A percentile compares a stretch with the other conserved stretches of the same genome.
Evolutionary conservation across 2,329 filamentous ascomycete species (phyloP).

Genomic region (Zymoseptoria tritici): DNA sequence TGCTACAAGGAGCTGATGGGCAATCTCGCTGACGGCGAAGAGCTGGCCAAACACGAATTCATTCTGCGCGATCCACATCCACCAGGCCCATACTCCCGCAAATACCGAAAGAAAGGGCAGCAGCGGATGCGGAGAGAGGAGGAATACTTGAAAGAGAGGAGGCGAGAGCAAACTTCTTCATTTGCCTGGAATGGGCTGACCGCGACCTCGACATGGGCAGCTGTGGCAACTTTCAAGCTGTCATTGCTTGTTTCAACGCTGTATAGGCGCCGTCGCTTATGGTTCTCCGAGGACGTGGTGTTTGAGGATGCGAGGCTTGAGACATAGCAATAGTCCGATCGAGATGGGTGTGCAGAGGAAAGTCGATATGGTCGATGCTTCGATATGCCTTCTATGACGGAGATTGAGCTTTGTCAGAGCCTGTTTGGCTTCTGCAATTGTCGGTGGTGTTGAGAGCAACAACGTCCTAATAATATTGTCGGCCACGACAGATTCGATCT

Average conservation of each 20-base stretch:
- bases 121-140: neutral
- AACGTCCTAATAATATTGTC: neutral
- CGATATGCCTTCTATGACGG: neutral
- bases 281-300: neutral
- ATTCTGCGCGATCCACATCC: neutral
- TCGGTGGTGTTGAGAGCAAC: neutral
- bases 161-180: neutral
- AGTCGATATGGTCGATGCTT: neutral
- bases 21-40: neutral
- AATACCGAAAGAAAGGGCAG: neutral
- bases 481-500: neutral
- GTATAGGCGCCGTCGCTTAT: neutral
- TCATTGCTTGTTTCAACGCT: conserved; percentile 2
- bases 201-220: conserved; percentile 1
- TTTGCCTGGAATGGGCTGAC: conserved; percentile 3
- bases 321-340: neutral
- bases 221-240: conserved; percentile 9
- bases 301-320: neutral
- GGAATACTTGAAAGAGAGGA: conserved; percentile 1
- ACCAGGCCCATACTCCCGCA: neutral
- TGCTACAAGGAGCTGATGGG: conserved; percentile 6
- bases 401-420: neutral
- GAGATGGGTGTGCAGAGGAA: neutral
- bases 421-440: too few relatives aligned
- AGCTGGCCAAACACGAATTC: conserved; percentile 5